Conservation (phyloP, 169 alveolate genomes). For the Plasmodium yoelii region DNA sequence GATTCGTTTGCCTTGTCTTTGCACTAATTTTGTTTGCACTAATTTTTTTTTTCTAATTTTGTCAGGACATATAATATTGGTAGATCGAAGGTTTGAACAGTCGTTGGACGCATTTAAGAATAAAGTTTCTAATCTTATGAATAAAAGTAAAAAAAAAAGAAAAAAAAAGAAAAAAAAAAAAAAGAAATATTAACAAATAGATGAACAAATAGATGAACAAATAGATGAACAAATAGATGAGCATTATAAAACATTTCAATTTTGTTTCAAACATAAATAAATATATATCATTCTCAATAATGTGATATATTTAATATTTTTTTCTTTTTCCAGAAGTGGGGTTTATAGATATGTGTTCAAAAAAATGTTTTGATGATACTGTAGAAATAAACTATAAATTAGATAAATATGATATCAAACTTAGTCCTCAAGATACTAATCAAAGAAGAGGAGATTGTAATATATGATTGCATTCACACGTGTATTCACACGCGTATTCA, state of each 20-base stretch:
- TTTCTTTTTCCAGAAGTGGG: constrained; percentile 37
- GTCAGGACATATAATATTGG: constrained; percentile 11
- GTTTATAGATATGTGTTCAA: constrained; percentile 49
- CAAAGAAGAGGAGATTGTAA: constrained; percentile 65
- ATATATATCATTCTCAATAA: background rate
- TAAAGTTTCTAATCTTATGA: constrained; percentile 38
- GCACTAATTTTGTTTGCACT: background rate
- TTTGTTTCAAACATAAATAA: background rate
- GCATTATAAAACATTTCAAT: background rate
- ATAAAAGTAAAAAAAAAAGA: constrained; percentile 34
- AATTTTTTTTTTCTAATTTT: background rate
- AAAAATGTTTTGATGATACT: constrained; percentile 32
- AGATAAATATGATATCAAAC: constrained; percentile 9
- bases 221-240: too few relatives aligned
- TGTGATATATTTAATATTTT: background rate
- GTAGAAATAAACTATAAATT: constrained; percentile 13
- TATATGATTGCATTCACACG: too few relatives aligned
- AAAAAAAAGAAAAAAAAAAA: too few relatives aligned
- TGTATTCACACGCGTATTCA: too few relatives aligned
- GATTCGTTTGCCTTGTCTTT: background rate
- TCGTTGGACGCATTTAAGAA: constrained; percentile 27
- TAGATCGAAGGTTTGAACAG: constrained; percentile 20
- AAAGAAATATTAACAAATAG: too few relatives aligned
- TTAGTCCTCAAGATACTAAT: constrained; percentile 5
- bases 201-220: too few relatives aligned